phyloP scores from a whole-genome alignment of 2,329 filamentous ascomycete species.

The Microdochium nivale region DNA sequence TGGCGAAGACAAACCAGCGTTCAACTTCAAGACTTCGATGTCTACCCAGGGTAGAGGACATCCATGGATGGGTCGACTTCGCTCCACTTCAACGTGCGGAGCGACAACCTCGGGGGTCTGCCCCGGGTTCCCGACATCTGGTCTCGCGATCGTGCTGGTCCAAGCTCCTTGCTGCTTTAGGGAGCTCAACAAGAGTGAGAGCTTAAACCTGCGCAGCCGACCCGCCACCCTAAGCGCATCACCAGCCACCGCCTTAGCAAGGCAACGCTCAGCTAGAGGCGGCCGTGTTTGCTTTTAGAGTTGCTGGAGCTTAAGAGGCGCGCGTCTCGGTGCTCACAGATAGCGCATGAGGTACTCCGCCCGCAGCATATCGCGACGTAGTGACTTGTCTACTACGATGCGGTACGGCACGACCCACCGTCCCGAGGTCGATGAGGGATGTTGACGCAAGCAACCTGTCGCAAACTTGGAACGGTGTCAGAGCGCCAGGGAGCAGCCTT shows the following conservation, averaged over 20 bases:
- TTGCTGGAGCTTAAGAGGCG: neutral
- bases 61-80: too few species aligned
- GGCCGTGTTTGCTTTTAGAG: neutral
- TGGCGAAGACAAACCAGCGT: too few species aligned
- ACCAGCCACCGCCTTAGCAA: neutral
- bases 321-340: neutral
- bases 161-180: neutral
- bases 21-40: too few species aligned
- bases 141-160: neutral
- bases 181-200: neutral
- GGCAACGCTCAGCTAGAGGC: neutral
- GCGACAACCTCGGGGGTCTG: too few species aligned
- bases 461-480: neutral
- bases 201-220: neutral
- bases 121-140: neutral
- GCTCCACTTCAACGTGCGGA: too few species aligned
- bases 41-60: too few species aligned
- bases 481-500: neutral
- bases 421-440: neutral
- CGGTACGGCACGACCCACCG: neutral
- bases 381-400: neutral
- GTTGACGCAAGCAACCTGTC: neutral
- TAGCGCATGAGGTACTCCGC: neutral
- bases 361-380: neutral
- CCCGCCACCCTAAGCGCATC: neutral